Conservation (phyloP, 2,329 filamentous ascomycete species). For the Calonectria multiphialidica region DNA sequence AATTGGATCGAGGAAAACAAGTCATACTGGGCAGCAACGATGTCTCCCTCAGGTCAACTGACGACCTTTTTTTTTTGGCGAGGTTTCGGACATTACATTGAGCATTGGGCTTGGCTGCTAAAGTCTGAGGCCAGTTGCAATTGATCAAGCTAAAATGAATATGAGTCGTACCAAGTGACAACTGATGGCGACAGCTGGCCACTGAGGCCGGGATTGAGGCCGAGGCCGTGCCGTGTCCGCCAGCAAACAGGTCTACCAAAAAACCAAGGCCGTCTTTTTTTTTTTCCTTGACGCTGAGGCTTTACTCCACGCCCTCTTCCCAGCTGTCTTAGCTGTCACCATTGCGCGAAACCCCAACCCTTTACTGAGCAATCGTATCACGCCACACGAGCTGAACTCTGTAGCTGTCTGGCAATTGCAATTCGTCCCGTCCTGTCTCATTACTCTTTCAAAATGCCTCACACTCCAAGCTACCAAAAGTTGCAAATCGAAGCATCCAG, state of each 20-base stretch:
- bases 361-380: neutral
- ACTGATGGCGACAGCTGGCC: neutral
- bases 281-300: neutral
- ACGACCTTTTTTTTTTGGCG: neutral
- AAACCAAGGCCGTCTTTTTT: neutral
- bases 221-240: neutral
- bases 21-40: constrained; percentile 5
- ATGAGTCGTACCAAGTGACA: neutral
- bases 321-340: neutral
- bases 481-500: constrained; percentile 10
- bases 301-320: neutral
- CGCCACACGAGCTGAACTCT: neutral
- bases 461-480: neutral
- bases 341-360: neutral
- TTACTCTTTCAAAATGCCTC: constrained; percentile 15
- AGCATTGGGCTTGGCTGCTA: neutral
- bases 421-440: neutral
- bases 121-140: neutral
- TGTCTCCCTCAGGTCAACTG: neutral
- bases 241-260: neutral
- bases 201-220: neutral
- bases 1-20: neutral
- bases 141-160: neutral
- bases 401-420: neutral
- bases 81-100: neutral